phyloP scores from a whole-genome alignment of 148 eudicot species.

The Camellia sinensis region DNA sequence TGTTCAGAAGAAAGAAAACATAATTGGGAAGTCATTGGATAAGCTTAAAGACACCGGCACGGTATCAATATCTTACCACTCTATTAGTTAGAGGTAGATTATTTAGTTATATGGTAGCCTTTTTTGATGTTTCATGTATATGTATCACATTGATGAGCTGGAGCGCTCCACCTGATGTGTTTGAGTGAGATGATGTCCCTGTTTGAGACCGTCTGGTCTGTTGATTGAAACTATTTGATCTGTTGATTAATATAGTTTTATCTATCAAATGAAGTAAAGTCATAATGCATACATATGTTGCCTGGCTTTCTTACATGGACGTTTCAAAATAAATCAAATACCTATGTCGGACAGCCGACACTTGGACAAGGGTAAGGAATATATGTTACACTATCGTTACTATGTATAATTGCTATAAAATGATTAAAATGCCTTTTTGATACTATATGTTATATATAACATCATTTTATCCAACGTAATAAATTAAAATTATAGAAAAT shows the following conservation, averaged over 20 bases:
- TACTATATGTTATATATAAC: too few species aligned
- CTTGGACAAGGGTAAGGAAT: too few species aligned
- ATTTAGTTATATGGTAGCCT: neutral
- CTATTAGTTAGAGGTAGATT: constrained; percentile 10
- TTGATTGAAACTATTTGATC: neutral
- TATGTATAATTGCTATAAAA: too few species aligned
- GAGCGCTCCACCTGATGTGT: neutral
- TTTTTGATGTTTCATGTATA: neutral
- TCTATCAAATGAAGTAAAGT: neutral
- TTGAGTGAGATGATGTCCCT: neutral
- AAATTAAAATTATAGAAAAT: too few species aligned
- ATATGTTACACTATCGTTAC: too few species aligned
- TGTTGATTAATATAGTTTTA: neutral
- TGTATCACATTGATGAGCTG: neutral
- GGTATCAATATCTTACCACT: constrained; percentile 40
- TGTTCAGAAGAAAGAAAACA: constrained; percentile 58
- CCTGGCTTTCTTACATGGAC: too few species aligned
- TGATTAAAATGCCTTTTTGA: too few species aligned
- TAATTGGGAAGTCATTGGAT: constrained; percentile 73
- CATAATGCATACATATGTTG: neutral
- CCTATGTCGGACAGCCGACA: too few species aligned
- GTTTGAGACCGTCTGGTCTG: neutral
- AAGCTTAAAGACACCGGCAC: constrained; percentile 86
- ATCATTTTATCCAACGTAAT: too few species aligned
- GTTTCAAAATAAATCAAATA: too few species aligned